phyloP scores from a whole-genome alignment of 305 asterid species.

The Solanum aculeatissimum region DNA sequence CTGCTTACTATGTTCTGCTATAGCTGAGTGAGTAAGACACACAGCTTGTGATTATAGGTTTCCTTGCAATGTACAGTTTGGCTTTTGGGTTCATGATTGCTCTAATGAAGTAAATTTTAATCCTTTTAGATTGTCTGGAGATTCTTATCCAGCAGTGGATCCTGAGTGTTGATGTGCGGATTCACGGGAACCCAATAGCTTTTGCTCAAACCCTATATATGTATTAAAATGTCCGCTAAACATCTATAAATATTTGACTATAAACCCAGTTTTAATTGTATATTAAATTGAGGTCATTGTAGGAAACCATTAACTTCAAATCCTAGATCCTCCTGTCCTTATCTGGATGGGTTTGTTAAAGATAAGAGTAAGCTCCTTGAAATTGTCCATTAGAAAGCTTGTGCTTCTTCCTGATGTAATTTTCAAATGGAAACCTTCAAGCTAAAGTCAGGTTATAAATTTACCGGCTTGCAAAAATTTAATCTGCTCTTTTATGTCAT shows the following conservation, averaged over 20 bases:
- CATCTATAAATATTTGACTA: not conserved
- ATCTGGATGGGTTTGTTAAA: not conserved
- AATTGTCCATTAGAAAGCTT: not conserved
- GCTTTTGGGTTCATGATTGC: not conserved
- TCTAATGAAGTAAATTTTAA: not conserved
- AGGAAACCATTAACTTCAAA: not conserved
- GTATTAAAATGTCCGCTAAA: not conserved
- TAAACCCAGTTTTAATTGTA: not conserved
- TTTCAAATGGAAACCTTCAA: not conserved
- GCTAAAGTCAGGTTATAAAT: not conserved
- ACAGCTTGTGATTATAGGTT: not conserved
- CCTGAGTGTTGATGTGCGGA: not conserved
- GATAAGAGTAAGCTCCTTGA: not conserved
- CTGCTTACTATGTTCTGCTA: not conserved
- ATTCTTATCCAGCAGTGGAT: not conserved
- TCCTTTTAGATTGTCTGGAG: not conserved
- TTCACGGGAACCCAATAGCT: not conserved
- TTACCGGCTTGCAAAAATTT: not conserved
- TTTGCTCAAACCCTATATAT: not conserved
- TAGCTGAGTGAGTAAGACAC: not conserved
- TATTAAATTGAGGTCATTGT: not conserved
- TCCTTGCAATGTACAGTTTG: not conserved
- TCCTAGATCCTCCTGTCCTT: not conserved
- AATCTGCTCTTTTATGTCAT: not conserved
- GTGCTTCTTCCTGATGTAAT: not conserved